These are phyloP conservation scores for Craspedostauros australis DNA, from an alignment of 108 stramenopile genomes.

Conservation along the genomic window DNA sequence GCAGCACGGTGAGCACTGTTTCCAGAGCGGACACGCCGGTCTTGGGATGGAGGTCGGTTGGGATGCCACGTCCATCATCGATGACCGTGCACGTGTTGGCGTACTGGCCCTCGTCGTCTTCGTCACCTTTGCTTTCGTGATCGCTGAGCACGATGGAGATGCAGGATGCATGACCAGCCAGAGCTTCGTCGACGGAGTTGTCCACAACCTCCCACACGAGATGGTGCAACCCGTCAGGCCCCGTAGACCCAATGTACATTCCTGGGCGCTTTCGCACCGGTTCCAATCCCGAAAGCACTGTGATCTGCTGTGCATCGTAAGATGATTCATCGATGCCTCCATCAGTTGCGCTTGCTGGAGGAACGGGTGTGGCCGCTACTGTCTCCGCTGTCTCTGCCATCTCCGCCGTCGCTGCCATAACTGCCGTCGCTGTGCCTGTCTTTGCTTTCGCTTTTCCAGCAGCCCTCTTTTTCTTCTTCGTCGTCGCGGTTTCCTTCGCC, in stretches of 20 bases:
- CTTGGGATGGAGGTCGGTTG: conserved; percentile 78
- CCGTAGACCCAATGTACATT: conserved; percentile 95
- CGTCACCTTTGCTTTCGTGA: conserved; percentile 62
- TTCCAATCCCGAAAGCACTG: conserved; percentile 91
- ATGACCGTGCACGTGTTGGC: conserved; percentile 74
- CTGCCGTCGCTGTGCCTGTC: no score
- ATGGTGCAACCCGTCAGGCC: conserved; percentile 92
- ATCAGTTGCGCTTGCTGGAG: background rate
- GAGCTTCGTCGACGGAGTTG: conserved; percentile 92
- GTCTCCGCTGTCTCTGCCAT: no score
- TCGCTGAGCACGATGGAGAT: conserved; percentile 61
- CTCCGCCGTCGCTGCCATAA: no score
- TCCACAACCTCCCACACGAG: conserved; percentile 94
- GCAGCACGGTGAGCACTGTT: conserved; percentile 91
- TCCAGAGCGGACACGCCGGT: conserved; percentile 81
- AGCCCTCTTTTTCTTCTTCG: no score
- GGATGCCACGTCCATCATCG: conserved; percentile 94
- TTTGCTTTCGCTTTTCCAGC: no score
- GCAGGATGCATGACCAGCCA: conserved; percentile 86
- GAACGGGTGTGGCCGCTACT: background rate
- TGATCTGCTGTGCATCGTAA: conserved; percentile 92
- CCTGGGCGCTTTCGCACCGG: conserved; percentile 95
- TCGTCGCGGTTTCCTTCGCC: no score
- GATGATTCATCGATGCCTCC: background rate
- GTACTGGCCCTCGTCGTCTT: no score